Percentiles rank a stretch among this genome's conserved stretches.
These are phyloP conservation scores for Cadophora gregata DNA, from an alignment of 2,329 filamentous ascomycete species.

Conservation along the genomic window DNA sequence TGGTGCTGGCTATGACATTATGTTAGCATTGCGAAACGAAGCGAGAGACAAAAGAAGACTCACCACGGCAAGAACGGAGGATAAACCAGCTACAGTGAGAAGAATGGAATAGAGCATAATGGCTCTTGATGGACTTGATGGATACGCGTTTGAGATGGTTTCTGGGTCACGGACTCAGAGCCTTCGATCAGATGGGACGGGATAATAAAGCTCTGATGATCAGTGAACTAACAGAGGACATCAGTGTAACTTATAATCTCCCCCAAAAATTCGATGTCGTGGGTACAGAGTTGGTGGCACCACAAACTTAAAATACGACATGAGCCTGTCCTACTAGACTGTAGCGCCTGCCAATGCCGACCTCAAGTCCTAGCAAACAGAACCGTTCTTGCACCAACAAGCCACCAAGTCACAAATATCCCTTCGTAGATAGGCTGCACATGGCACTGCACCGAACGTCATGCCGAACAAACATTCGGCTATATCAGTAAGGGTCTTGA, in stretches of 20 bases:
- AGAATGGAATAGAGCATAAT: background rate
- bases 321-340: background rate
- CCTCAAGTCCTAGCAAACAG: background rate
- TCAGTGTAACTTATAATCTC: background rate
- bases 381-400: background rate
- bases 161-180: background rate
- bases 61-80: constrained; percentile 4
- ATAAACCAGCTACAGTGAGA: background rate
- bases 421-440: background rate
- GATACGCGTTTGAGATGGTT: no score
- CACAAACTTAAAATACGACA: background rate
- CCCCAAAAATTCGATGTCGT: background rate
- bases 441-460: background rate
- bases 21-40: background rate
- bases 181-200: background rate
- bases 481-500: no score
- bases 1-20: constrained; percentile 4
- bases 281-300: background rate
- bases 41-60: background rate
- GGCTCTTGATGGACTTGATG: background rate
- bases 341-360: background rate
- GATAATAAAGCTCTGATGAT: background rate
- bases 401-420: background rate
- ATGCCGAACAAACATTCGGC: background rate
- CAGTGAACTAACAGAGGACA: background rate